Percentiles rank a stretch among this genome's conserved stretches.
Evolutionary conservation across 78 protist genomes (phyloP).

Genomic region (Planoprotostelium fungivorum): DNA sequence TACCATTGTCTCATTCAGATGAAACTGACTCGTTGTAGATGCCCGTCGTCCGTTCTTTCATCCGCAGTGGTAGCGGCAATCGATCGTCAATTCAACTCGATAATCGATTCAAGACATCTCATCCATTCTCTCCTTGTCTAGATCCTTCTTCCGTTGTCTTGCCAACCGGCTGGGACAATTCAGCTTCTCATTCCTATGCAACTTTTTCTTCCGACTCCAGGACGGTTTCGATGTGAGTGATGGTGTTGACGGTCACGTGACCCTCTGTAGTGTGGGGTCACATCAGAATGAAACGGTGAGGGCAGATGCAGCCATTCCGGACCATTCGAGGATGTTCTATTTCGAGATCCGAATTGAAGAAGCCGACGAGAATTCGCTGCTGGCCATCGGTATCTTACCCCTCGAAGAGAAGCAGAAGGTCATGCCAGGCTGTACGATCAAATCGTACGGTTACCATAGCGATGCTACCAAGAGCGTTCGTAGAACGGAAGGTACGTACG

Average conservation of each 20-base stretch:
- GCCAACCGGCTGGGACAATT: conserved; percentile 30
- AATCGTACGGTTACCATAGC: background rate
- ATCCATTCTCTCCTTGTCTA: conserved; percentile 37
- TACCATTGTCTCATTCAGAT: background rate
- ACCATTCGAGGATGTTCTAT: conserved; percentile 34
- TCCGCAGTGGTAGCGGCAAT: background rate
- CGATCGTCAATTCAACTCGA: background rate
- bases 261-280: background rate
- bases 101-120: conserved; percentile 31
- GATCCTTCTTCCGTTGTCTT: conserved; percentile 17
- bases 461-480: background rate
- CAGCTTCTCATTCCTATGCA: no score
- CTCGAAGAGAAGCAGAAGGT: background rate
- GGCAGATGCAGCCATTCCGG: conserved; percentile 38
- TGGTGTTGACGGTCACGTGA: no score
- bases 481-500: background rate
- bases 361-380: background rate
- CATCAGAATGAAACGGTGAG: background rate
- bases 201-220: no score
- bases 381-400: background rate
- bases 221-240: no score
- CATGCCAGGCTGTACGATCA: background rate
- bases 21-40: background rate
- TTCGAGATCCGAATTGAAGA: conserved; percentile 56
- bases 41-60: background rate